Evolutionary conservation across 176 grass and related monocot species (phyloP), one percentile per base, ranked within the genome.

Genomic region (Oryza officinalis): DNA sequence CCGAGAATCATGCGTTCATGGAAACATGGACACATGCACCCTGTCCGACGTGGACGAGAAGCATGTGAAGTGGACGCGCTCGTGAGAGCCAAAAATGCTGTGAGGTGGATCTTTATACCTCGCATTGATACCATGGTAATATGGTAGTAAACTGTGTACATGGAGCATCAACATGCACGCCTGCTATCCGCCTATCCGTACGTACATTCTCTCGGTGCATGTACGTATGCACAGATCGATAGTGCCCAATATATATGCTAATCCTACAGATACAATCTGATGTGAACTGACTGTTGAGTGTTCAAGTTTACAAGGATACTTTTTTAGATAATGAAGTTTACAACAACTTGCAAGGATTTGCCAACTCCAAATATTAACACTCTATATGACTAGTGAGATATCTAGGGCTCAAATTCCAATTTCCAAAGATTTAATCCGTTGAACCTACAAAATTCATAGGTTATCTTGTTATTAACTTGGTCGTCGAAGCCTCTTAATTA

Each of bases 81-180:
- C 91, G 92, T 94, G 92, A 94, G 78, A 80, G 63, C 69, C 63
- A 89, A 89, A 75, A 94, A 94, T 94, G 89, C 84, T 87, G 89
- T 69, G 92, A 94, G 89, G 92, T 92, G 92, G 84, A 80, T 83
- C 81, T 87, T 89, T 87, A 94, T 84, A 71, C 64, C 59, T 46
- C 43, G 69, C 83, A 83, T 83, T 87, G 44, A 75, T 68, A 11
- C 47, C 52, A 57, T 57, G 52, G 22, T 57, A 57, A 57, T 57
- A 57, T n/a, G 52, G 52, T 57, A 6, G 20, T 38, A 38, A 38
- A 63, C 72, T 63, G 9, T 33, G 61, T 11, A 30, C 40, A 66
- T 52, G 26, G 25, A 47, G 2, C 43, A 35, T 74, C 60, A 3
- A 15, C 80, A 57, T 76, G 45, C 35, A 37, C 52, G 5, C 20